Conservation (phyloP, 257 asterid species). For the Primulina eburnea region DNA sequence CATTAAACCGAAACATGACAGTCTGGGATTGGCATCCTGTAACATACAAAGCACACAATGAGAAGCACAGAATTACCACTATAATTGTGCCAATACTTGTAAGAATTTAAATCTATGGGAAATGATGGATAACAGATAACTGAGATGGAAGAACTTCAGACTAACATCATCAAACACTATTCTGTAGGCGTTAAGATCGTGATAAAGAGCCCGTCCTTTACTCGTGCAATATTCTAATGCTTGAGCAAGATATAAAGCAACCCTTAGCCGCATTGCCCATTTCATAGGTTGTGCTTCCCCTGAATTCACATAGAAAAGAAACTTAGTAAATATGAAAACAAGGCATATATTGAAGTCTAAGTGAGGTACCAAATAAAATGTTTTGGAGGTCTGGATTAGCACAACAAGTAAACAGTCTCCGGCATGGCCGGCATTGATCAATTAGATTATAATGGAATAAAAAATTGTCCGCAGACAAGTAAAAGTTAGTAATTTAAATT, state of each 20-base stretch:
- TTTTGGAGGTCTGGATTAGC: too few relatives aligned
- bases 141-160: neutral
- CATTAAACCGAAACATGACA: constrained; percentile 62
- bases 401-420: neutral
- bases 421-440: neutral
- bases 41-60: constrained; percentile 14
- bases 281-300: constrained; percentile 99
- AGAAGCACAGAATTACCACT: constrained; percentile 20
- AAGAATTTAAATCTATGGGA: neutral
- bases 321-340: constrained; percentile 3
- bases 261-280: constrained; percentile 98
- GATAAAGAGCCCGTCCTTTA: constrained; percentile 91
- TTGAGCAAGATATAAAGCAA: constrained; percentile 81
- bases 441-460: too few relatives aligned
- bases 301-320: constrained; percentile 32
- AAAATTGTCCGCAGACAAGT: neutral
- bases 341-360: neutral
- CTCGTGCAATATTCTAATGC: constrained; percentile 85
- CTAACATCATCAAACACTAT: constrained; percentile 24
- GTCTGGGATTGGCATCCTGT: constrained; percentile 55
- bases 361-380: neutral
- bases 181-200: constrained; percentile 69
- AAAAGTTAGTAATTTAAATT: neutral
- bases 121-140: neutral
- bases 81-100: neutral